Evolutionary conservation across 2,329 filamentous ascomycete species (phyloP).

Genomic region (Calonectria naviculata): DNA sequence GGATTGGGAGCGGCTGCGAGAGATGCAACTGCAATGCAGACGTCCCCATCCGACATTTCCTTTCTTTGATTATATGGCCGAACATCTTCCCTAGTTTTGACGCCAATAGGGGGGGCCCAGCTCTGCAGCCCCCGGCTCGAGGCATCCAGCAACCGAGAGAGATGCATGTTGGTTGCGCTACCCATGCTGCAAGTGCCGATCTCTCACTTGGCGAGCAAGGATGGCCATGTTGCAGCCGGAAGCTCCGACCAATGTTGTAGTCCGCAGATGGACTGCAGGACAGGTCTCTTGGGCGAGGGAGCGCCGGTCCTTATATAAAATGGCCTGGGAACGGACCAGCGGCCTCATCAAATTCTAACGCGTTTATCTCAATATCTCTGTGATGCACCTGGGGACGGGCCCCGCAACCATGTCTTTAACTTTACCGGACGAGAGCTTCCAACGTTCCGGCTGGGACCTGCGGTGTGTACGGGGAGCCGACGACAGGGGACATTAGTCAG

Average conservation of each 20-base stretch:
- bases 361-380: background rate
- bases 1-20: background rate
- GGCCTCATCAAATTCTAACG: background rate
- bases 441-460: background rate
- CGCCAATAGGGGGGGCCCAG: constrained; percentile 1
- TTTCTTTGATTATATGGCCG: background rate
- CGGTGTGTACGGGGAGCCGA: background rate
- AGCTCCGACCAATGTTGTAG: background rate
- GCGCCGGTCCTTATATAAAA: background rate
- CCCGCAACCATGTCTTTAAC: background rate
- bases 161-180: background rate
- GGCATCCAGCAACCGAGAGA: background rate
- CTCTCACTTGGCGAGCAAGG: background rate
- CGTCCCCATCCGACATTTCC: background rate
- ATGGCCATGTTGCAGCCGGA: background rate
- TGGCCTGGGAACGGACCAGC: background rate
- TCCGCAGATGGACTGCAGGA: background rate
- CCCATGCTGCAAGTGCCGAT: background rate
- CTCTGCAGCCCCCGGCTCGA: background rate
- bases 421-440: background rate
- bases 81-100: background rate
- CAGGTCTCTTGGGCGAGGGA: background rate
- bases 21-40: background rate
- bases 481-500: constrained; percentile 2
- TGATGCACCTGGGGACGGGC: background rate